Percentiles rank a stretch among this genome's conserved stretches.
Conservation (phyloP, 106 monocot genomes). For the Acorus gramineus region DNA sequence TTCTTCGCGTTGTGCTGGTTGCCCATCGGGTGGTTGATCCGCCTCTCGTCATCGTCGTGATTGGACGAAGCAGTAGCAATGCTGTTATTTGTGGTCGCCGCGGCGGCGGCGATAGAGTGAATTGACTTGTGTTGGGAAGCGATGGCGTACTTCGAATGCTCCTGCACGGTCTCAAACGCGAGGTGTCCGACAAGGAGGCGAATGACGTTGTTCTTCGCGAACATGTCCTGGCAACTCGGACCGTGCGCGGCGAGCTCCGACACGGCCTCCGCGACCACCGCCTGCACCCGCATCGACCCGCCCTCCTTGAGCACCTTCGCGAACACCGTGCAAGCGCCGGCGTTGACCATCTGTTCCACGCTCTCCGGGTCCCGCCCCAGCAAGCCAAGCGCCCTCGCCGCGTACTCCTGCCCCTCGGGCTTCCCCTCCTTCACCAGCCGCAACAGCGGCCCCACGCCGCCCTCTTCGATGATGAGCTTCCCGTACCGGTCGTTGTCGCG, state of each 20-base stretch:
- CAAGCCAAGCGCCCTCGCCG: conserved; percentile 58
- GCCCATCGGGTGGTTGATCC: conserved; percentile 6
- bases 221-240: conserved; percentile 61
- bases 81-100: conserved; percentile 6
- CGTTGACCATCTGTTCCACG: conserved; percentile 68
- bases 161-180: conserved; percentile 83
- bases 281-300: conserved; percentile 65
- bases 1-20: no score
- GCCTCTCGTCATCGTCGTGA: not conserved
- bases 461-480: conserved; percentile 85
- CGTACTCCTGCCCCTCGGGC: conserved; percentile 77
- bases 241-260: conserved; percentile 51
- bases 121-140: conserved; percentile 38
- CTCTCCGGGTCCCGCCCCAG: conserved; percentile 68
- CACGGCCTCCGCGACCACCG: conserved; percentile 60
- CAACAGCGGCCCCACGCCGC: conserved; percentile 66
- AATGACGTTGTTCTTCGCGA: conserved; percentile 69
- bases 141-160: conserved; percentile 73
- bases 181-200: conserved; percentile 75
- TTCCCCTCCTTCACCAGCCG: conserved; percentile 70
- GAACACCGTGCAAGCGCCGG: conserved; percentile 57
- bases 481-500: conserved; percentile 78
- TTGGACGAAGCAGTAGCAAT: not conserved
- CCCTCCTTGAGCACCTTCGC: conserved; percentile 60
- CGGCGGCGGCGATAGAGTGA: conserved; percentile 40